These are phyloP conservation scores for Xanthoparmelia taractica DNA, from an alignment of 495 filamentous ascomycete species.

Conservation along the genomic window DNA sequence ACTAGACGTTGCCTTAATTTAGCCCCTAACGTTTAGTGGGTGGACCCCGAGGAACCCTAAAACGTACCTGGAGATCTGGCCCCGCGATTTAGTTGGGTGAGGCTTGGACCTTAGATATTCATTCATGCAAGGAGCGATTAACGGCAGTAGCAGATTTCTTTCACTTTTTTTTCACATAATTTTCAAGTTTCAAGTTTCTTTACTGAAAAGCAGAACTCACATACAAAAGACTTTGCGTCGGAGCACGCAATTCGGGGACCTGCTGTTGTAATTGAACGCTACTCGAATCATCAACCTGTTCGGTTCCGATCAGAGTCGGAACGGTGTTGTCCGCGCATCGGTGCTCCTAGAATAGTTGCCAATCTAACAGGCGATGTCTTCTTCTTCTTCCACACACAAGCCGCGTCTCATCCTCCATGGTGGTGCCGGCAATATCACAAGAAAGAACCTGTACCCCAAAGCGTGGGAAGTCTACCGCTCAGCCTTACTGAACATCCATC, in stretches of 20 bases:
- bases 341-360: background rate
- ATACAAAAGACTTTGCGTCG: no score
- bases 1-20: background rate
- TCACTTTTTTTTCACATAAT: background rate
- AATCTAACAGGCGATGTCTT: background rate
- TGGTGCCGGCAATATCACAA: conserved; percentile 75
- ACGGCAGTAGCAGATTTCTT: background rate
- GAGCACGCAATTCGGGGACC: background rate
- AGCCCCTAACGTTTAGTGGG: background rate
- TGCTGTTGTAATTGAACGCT: background rate
- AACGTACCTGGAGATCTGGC: no score
- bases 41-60: no score
- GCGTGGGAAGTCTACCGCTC: conserved; percentile 51
- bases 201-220: no score
- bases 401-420: conserved; percentile 81
- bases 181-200: no score
- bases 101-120: no score
- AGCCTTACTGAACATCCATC: conserved; percentile 58
- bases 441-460: conserved; percentile 43
- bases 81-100: no score
- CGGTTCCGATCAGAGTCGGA: background rate
- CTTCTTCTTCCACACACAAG: conserved; percentile 32
- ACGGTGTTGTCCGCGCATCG: background rate
- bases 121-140: background rate
- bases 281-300: background rate